A percentile compares a stretch with the other conserved stretches of the same genome.
These are phyloP conservation scores for Fusarium gaditjirri DNA, from an alignment of 2,329 filamentous ascomycete genomes.

Conservation along the genomic window DNA sequence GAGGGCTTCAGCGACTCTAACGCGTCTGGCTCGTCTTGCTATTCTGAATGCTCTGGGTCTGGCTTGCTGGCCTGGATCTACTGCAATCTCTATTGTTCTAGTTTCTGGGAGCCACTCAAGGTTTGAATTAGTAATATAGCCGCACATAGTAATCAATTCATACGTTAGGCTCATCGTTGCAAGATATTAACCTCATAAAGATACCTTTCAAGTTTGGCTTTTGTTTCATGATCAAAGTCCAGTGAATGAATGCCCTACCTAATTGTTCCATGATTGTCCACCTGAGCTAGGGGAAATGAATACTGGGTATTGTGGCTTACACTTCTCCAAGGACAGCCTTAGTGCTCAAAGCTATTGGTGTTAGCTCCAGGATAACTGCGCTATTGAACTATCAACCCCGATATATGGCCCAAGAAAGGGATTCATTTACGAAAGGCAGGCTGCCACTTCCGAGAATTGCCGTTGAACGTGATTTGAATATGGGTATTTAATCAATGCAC, in stretches of 20 bases:
- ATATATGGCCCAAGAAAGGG: background rate
- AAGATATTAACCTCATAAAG: too few species aligned
- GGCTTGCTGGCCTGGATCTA: background rate
- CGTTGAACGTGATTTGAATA: too few species aligned
- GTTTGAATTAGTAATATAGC: rapidly evolving
- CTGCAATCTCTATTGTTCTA: background rate
- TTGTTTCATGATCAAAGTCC: too few species aligned
- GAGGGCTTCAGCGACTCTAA: rapidly evolving
- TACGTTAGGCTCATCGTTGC: rapidly evolving
- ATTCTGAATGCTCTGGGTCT: background rate
- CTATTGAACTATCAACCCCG: background rate
- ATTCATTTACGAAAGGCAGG: background rate
- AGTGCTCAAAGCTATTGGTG: too few species aligned
- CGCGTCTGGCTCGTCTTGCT: rapidly evolving
- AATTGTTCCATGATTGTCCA: too few species aligned
- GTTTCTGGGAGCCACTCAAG: background rate
- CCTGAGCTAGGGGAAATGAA: too few species aligned
- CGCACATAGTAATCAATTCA: rapidly evolving
- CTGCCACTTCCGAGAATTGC: too few species aligned
- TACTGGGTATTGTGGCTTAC: too few species aligned
- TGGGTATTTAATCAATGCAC: too few species aligned
- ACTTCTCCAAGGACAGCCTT: too few species aligned
- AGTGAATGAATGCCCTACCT: too few species aligned
- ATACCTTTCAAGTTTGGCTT: background rate
- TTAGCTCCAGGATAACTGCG: too few species aligned